Evolutionary conservation across 106 monocot species (phyloP).

Genomic region (Cymbidium sinense): DNA sequence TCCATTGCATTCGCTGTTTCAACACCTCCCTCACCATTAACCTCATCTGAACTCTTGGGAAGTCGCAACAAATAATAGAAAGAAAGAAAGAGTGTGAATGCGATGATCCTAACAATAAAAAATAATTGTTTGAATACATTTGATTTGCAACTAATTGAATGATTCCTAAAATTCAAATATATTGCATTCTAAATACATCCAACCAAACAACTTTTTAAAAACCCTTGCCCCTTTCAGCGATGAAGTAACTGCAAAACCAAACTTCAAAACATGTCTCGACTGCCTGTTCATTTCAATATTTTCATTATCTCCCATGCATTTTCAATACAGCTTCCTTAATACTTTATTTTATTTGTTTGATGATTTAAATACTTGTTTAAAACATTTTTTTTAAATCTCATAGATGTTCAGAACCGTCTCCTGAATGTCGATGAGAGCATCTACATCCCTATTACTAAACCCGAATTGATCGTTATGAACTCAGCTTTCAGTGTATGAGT

Average conservation of each 20-base stretch:
- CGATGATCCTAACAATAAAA: no score
- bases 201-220: neutral
- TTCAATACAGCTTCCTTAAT: neutral
- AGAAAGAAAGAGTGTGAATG: no score
- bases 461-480: constrained; percentile 61
- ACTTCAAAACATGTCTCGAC: neutral
- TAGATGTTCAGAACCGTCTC: constrained; percentile 82
- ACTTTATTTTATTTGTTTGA: neutral
- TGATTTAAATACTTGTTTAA: neutral
- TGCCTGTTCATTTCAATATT: neutral
- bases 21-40: no score
- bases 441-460: constrained; percentile 71
- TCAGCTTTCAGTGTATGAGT: constrained; percentile 70
- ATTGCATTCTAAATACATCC: no score
- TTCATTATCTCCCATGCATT: no score
- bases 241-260: neutral
- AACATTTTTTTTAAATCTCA: constrained; percentile 2
- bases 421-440: constrained; percentile 88
- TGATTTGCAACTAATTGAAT: no score
- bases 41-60: no score
- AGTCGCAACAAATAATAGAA: no score
- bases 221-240: neutral
- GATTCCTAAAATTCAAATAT: no score
- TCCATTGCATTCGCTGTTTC: no score
- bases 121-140: no score